A percentile compares a stretch with the other conserved stretches of the same genome.
Conservation (phyloP, 2,329 filamentous ascomycete genomes). For the Exophiala viscosa region DNA sequence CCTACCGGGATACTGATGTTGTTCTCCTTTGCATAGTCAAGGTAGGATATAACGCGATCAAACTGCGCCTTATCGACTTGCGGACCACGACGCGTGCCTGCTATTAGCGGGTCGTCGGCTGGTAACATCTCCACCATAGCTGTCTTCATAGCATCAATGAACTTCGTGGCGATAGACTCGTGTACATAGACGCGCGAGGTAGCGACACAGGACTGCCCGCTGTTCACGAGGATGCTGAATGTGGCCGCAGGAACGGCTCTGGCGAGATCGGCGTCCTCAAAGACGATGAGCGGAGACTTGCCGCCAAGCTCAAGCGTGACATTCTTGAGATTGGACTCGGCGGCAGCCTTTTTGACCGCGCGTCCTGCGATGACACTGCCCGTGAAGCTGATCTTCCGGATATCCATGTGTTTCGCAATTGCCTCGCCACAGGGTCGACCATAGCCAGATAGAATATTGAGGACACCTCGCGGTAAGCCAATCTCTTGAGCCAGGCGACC, state of each 20-base stretch:
- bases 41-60: slow-evolving; percentile 54
- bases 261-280: slow-evolving; percentile 35
- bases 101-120: slow-evolving; percentile 34
- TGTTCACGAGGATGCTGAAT: slow-evolving; percentile 56
- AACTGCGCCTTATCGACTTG: slow-evolving; percentile 64
- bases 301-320: slow-evolving; percentile 36
- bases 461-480: slow-evolving; percentile 57
- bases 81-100: slow-evolving; percentile 54
- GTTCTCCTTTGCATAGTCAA: slow-evolving; percentile 53
- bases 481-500: slow-evolving; percentile 55
- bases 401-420: slow-evolving; percentile 33
- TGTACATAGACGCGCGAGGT: slow-evolving; percentile 39
- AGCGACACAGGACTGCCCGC: slow-evolving; percentile 54
- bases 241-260: slow-evolving; percentile 49
- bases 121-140: slow-evolving; percentile 16
- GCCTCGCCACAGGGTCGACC: slow-evolving; percentile 57
- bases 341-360: slow-evolving; percentile 31
- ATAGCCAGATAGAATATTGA: slow-evolving; percentile 55
- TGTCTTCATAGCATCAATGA: slow-evolving; percentile 47
- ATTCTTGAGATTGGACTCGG: slow-evolving; percentile 35
- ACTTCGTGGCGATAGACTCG: slow-evolving; percentile 43
- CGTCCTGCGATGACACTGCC: slow-evolving; percentile 32
- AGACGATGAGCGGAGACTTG: slow-evolving; percentile 36
- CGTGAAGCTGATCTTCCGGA: slow-evolving; percentile 36
- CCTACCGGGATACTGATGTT: slow-evolving; percentile 52